These are phyloP conservation scores for Lunasporangiospora selenospora DNA, from an alignment of 192 early-diverging fungal genomes.

Conservation along the genomic window DNA sequence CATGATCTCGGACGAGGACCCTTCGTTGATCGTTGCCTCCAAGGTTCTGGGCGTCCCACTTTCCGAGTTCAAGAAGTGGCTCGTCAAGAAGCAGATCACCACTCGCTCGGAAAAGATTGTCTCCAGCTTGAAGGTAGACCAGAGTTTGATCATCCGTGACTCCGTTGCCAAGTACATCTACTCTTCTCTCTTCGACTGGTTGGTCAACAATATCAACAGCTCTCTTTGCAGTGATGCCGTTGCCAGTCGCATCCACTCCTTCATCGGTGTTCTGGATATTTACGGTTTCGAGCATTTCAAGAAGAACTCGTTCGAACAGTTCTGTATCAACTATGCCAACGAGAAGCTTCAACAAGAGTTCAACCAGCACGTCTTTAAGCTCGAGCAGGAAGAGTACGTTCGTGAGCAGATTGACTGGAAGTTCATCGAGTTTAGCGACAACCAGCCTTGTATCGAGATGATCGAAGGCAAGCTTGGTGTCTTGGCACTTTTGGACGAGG, in stretches of 20 bases:
- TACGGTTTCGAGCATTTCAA: conserved; percentile 99
- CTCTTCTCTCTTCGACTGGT: conserved; percentile 95
- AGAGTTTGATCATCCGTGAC: conserved; percentile 84
- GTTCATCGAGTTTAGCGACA: conserved; percentile 99
- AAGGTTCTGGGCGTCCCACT: conserved; percentile 80
- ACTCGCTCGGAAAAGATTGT: conserved; percentile 94
- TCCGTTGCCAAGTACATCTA: conserved; percentile 98
- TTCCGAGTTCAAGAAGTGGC: conserved; percentile 91
- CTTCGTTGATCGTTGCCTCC: conserved; percentile 72
- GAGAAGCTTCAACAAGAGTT: conserved; percentile 99
- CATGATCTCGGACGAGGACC: conserved; percentile 77
- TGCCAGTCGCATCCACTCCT: conserved; percentile 53
- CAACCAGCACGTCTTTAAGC: conserved; percentile 98
- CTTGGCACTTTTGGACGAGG: conserved; percentile 94
- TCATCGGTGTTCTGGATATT: conserved; percentile 99
- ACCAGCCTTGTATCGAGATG: conserved; percentile 98
- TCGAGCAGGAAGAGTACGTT: conserved; percentile 98
- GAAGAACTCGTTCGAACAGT: conserved; percentile 99
- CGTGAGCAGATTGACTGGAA: conserved; percentile 97
- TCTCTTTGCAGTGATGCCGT: conserved; percentile 72
- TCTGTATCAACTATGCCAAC: conserved; percentile 97
- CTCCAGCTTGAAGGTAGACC: conserved; percentile 71
- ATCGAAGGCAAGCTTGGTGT: conserved; percentile 97
- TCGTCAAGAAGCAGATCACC: conserved; percentile 91
- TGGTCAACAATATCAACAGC: conserved; percentile 88